These are phyloP conservation scores for Clarireedia hainanense DNA, from an alignment of 2,329 filamentous ascomycete genomes.

Conservation along the genomic window DNA sequence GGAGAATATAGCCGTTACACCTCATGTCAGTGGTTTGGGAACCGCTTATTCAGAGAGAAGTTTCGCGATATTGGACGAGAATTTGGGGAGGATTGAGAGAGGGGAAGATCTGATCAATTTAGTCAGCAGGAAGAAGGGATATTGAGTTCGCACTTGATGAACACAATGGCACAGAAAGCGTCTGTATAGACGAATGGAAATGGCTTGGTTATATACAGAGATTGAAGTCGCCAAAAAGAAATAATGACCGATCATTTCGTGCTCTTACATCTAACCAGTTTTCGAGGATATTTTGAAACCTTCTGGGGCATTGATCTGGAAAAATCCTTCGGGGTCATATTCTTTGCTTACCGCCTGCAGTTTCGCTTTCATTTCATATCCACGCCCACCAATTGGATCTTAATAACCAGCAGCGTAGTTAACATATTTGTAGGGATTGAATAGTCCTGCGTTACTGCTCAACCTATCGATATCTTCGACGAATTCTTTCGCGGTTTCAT, in stretches of 20 bases:
- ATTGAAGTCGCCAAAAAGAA: no score
- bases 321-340: constrained; percentile 3
- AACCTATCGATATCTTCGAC: not conserved
- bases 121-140: constrained; percentile 52
- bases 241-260: no score
- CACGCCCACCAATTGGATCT: not conserved
- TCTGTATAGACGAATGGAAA: no score
- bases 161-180: no score
- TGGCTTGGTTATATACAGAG: no score
- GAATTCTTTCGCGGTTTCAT: not conserved
- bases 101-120: constrained; percentile 53
- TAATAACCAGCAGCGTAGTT: not conserved
- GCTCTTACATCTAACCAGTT: no score
- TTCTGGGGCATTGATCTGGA: not conserved
- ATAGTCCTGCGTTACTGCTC: not conserved
- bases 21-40: constrained; percentile 52
- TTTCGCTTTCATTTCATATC: not conserved
- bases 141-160: constrained; percentile 33
- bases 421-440: not conserved
- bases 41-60: constrained; percentile 47
- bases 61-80: constrained; percentile 49
- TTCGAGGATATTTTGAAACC: not conserved
- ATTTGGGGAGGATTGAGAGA: constrained; percentile 43
- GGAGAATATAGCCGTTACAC: constrained; percentile 55
- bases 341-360: constrained; percentile 1